These are phyloP conservation scores for Olyra latifolia DNA, from an alignment of 176 grass and related monocot species.

Conservation along the genomic window DNA sequence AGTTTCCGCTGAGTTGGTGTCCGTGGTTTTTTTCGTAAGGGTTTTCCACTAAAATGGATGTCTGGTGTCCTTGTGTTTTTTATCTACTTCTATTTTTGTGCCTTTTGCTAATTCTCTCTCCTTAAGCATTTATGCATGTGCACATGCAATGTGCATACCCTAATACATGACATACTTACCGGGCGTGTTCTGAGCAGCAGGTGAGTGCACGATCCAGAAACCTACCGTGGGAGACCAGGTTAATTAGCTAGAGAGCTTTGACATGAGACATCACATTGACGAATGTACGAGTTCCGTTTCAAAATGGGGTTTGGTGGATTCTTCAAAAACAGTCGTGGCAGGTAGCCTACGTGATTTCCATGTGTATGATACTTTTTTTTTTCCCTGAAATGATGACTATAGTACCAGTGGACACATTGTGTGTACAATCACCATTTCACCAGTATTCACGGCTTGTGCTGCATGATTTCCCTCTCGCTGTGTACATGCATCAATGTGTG, in stretches of 20 bases:
- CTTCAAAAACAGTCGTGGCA: conserved; percentile 16
- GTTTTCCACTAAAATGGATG: too few relatives aligned
- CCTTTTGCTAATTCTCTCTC: too few relatives aligned
- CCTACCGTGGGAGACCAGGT: conserved; percentile 27
- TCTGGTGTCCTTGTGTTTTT: too few relatives aligned
- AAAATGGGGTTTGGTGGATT: conserved; percentile 27
- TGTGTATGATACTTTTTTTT: neutral
- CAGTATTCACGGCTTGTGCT: neutral
- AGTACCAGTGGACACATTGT: too few relatives aligned
- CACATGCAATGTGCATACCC: too few relatives aligned
- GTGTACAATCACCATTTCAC: neutral
- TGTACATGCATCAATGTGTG: neutral
- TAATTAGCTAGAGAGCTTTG: conserved; percentile 19
- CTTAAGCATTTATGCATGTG: too few relatives aligned
- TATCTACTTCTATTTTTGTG: too few relatives aligned
- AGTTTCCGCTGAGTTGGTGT: too few relatives aligned
- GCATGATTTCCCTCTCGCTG: neutral
- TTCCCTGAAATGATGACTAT: neutral
- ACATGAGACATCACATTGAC: too few relatives aligned
- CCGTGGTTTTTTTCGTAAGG: too few relatives aligned
- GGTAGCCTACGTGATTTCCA: conserved; percentile 1
- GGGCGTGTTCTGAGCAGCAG: neutral
- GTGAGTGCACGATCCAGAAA: conserved; percentile 19
- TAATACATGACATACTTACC: too few relatives aligned
- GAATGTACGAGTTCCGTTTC: neutral